Evolutionary conservation across 306 rosid species (phyloP), one percentile per base, ranked within the genome.

Genomic region (Vicia villosa): DNA sequence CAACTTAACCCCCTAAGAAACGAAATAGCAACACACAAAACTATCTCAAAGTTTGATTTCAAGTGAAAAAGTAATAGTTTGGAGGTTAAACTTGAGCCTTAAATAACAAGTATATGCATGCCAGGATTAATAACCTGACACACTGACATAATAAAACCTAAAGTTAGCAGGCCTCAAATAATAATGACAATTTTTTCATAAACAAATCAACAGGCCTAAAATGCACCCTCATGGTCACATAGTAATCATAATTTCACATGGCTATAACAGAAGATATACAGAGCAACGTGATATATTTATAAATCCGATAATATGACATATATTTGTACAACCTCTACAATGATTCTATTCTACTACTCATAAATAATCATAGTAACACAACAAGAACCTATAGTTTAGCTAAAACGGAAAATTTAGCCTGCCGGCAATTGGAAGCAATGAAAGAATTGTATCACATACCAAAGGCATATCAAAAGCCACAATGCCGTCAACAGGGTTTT

Each of bases 381-480:
- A 46, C 12, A 66, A 72, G 14, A 42, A 9, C 21, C 32, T 26
- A 7, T 11, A 50, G 38, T 46, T 45, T 9, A 37, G 21, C 24
- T 6, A 58, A 66, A 72, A 9, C 41, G 19, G 36, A 0, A 51
- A 57, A 55, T 10, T 54, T 46, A 42, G 59, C 19, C 21, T 2
- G 41, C 59, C 26, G 36, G 3, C 49, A 19, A 65, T 19, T 15
- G 28, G 15, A 62, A 76, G 45, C 8, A 41, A 24, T 15, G 49
- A 69, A 16, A 69, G n/a, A 43, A 38, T n/a, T 11, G 72, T 15
- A 43, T 1, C 28, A 78, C 96, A 57, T 85, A 91, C 99, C 96
- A 95, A 64, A 70, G 99, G 99, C 96, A 95, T 83, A 69, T 95
- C 99, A 67, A 95, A 95, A 41, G 96, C 97, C 46, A 45, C 2